Evolutionary conservation across 2,329 filamentous ascomycete species (phyloP).

Genomic region (Xylaria sp.): DNA sequence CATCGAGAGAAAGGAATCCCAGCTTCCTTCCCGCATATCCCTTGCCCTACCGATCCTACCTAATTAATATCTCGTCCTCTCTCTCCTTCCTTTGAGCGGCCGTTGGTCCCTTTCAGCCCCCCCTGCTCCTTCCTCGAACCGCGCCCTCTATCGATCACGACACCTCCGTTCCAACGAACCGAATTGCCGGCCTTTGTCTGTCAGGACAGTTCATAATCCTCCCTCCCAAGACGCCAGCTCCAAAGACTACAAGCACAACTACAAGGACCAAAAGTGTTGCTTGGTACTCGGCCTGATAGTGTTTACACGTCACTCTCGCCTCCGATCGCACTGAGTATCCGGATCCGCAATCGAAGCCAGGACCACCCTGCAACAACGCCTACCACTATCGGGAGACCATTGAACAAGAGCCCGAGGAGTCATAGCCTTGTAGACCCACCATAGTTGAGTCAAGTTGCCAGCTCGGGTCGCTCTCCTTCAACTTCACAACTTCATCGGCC

Average conservation of each 20-base stretch:
- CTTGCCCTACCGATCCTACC: slow-evolving; percentile 18
- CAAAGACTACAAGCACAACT: slow-evolving; percentile 21
- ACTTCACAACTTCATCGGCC: slow-evolving; percentile 39
- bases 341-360: slow-evolving; percentile 34
- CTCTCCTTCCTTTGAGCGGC: slow-evolving; percentile 35
- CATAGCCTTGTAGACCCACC: slow-evolving; percentile 51
- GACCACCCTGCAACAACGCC: slow-evolving; percentile 30
- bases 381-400: slow-evolving; percentile 24
- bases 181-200: slow-evolving; percentile 30
- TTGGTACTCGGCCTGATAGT: slow-evolving; percentile 26
- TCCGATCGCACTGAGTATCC: slow-evolving; percentile 33
- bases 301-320: slow-evolving; percentile 37
- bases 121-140: slow-evolving; percentile 25
- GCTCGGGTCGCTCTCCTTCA: slow-evolving; percentile 26
- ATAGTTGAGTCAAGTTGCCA: slow-evolving; percentile 38
- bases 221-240: slow-evolving; percentile 20
- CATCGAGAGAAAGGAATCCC: slow-evolving; percentile 33
- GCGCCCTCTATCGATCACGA: slow-evolving; percentile 23
- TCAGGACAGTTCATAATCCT: slow-evolving; percentile 29
- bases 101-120: slow-evolving; percentile 31
- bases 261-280: neutral
- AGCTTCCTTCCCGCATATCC: slow-evolving; percentile 28
- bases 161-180: slow-evolving; percentile 23
- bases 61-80: slow-evolving; percentile 31
- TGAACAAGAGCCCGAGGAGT: slow-evolving; percentile 44